Percentiles rank a stretch among this genome's conserved stretches.
phyloP scores from a whole-genome alignment of 768 basidiomycete genomes.

The Hirschioporus abietinus region DNA sequence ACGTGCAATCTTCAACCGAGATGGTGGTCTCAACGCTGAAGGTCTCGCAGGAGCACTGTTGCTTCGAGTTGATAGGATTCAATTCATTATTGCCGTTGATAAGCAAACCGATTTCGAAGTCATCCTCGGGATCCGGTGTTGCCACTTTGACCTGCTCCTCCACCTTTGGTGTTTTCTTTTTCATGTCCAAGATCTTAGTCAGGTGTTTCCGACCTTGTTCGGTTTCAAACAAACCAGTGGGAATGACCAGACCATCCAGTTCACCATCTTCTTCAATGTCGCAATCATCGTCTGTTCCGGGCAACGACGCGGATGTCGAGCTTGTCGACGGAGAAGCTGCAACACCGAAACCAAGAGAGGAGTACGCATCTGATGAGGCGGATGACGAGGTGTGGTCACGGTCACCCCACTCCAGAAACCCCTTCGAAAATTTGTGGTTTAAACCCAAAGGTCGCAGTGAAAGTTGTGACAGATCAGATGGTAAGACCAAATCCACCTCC shows the following conservation, averaged over 20 bases:
- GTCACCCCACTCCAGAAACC: slow-evolving; percentile 81
- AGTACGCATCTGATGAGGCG: slow-evolving; percentile 85
- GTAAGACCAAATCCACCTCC: slow-evolving; percentile 78
- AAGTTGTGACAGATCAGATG: slow-evolving; percentile 73
- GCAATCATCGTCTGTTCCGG: slow-evolving; percentile 65
- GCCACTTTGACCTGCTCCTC: slow-evolving; percentile 48
- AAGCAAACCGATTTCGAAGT: slow-evolving; percentile 81
- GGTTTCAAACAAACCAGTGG: slow-evolving; percentile 69
- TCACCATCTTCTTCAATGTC: slow-evolving; percentile 61
- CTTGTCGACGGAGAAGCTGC: slow-evolving; percentile 68
- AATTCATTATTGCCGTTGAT: slow-evolving; percentile 81
- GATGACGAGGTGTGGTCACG: slow-evolving; percentile 67
- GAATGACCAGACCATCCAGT: slow-evolving; percentile 77
- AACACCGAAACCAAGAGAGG: slow-evolving; percentile 63
- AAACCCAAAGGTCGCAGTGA: slow-evolving; percentile 77
- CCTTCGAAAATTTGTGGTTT: slow-evolving; percentile 76
- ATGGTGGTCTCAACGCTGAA: slow-evolving; percentile 55
- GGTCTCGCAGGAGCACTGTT: slow-evolving; percentile 49
- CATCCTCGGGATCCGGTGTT: slow-evolving; percentile 69
- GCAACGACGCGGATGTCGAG: slow-evolving; percentile 59
- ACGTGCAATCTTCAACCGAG: slow-evolving; percentile 54
- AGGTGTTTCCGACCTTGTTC: slow-evolving; percentile 50
- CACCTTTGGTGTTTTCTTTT: slow-evolving; percentile 51
- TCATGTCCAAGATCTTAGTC: slow-evolving; percentile 45
- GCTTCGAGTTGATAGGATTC: slow-evolving; percentile 50